Conservation (phyloP, 2,329 filamentous ascomycete genomes). For the Trichoderma harzianum region DNA sequence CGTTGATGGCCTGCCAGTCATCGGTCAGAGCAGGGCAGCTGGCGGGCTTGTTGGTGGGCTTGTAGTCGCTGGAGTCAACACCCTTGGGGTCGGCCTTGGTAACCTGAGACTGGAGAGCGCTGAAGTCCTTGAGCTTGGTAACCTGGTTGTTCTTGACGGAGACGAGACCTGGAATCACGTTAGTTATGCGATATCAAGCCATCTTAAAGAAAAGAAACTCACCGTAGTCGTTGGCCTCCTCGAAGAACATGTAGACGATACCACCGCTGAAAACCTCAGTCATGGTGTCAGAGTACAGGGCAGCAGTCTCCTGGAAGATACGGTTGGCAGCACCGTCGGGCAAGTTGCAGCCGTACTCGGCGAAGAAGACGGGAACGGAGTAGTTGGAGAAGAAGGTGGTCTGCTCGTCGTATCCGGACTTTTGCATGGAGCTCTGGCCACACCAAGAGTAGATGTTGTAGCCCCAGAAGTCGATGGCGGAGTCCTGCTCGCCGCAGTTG, state of each 20-base stretch:
- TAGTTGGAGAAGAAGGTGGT: slow-evolving; percentile 85
- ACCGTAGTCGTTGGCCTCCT: slow-evolving; percentile 88
- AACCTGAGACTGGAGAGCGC: slow-evolving; percentile 67
- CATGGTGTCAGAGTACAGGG: slow-evolving; percentile 80
- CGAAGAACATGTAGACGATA: slow-evolving; percentile 98
- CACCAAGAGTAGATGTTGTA: slow-evolving; percentile 99
- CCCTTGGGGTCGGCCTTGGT: slow-evolving; percentile 62
- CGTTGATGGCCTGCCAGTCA: slow-evolving; percentile 62
- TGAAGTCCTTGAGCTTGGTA: slow-evolving; percentile 70
- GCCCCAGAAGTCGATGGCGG: slow-evolving; percentile 92
- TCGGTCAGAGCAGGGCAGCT: slow-evolving; percentile 65
- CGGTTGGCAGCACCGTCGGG: slow-evolving; percentile 59
- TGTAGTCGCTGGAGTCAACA: slow-evolving; percentile 66
- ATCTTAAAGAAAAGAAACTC: too few species aligned
- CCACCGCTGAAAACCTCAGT: slow-evolving; percentile 85
- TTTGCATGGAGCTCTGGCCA: slow-evolving; percentile 71
- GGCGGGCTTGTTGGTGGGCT: slow-evolving; percentile 65
- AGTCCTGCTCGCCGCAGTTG: slow-evolving; percentile 68
- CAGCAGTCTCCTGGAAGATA: slow-evolving; percentile 78
- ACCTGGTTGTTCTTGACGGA: slow-evolving; percentile 55
- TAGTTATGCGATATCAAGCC: neutral
- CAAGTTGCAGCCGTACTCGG: slow-evolving; percentile 95
- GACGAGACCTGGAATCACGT: slow-evolving; percentile 57
- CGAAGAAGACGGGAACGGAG: slow-evolving; percentile 95
- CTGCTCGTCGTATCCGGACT: slow-evolving; percentile 78